Evolutionary conservation across 371 early-diverging fungal species (phyloP).

Genomic region (Batkoa obscura): DNA sequence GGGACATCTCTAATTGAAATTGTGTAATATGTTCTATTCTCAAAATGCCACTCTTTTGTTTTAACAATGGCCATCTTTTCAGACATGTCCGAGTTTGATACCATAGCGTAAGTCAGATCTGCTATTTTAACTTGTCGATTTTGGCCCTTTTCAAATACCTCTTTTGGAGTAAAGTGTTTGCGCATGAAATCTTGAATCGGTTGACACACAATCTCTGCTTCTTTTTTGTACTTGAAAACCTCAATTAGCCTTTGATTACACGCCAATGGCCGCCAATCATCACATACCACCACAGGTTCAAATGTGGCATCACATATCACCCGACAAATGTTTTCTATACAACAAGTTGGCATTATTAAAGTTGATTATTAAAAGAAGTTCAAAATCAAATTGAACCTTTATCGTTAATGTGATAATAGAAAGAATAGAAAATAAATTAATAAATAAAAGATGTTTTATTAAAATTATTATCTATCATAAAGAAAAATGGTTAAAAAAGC

Average conservation of each 20-base stretch:
- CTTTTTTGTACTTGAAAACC: constrained; percentile 4
- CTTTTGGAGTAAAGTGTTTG: constrained; percentile 5
- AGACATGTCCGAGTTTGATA: constrained; percentile 3
- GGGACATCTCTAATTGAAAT: neutral
- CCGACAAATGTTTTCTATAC: constrained; percentile 5
- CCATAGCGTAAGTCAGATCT: constrained; percentile 5
- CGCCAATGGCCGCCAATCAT: constrained; percentile 5
- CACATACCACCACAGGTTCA: constrained; percentile 4
- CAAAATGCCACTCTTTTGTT: constrained; percentile 5
- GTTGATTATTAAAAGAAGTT: no score
- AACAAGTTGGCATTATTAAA: constrained; percentile 4
- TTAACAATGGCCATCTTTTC: constrained; percentile 6
- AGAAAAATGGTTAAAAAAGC: no score
- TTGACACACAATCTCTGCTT: neutral
- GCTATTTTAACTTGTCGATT: neutral
- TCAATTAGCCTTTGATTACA: constrained; percentile 1
- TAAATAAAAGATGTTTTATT: no score
- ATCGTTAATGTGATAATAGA: no score
- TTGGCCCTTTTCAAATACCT: neutral
- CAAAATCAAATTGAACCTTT: no score
- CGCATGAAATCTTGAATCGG: constrained; percentile 2
- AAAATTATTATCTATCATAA: no score
- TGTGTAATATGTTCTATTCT: constrained; percentile 1
- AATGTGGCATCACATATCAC: constrained; percentile 6
- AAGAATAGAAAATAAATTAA: no score